Base-by-base conservation (phyloP, 202 grass and related monocot genomes). In the Saccharum hybrid region DNA sequence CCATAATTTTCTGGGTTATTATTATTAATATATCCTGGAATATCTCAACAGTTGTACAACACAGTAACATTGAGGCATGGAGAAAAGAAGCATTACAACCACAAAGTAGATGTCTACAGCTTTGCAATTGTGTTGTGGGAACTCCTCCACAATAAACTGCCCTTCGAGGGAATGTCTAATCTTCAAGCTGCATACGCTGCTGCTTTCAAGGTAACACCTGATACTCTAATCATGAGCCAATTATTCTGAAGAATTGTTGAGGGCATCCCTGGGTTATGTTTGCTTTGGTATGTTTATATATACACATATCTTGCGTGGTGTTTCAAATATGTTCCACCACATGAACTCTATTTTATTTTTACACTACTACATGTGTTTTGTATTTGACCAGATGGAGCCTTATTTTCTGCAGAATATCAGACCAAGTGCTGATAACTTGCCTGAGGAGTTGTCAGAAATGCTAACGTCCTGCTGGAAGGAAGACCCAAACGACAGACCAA, bases 1-100 rank as follows among this genome's bases (percentile, higher is more conserved):
- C 48, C 42, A 83, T 84, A 62, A 7, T 51, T 82, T 51, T 70
- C 19, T 63, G 15, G 74, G 40, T 33, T 65, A 68, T 74, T 82
- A 30, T 61, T 61, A 33, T 68, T 75, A 52, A 74, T 51, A 69
- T 71, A 94, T 66, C 74, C 74, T 15, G 21, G 83, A 61, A 91
- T 26, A 69, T 91, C 4, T 82, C 16, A 80, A 74, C 77, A 99
- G 96, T 83, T 99, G 81, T 99, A 99, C 79, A 99, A 91, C 88
- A 99, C 96, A 41, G 96, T 99, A 60, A 99, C 96, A 26, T 88
- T 99, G 68, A 99, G 96, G 83, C 93, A 94, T 56, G 96, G 96
- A 71, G 93, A 99, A 87, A 99, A 99, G 91, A 99, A 99, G 86
- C 93, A 99, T 78, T 99, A 96, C 86, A 99, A 99, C 77, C 96